Conservation (phyloP, 495 filamentous ascomycete species). For the Choiromyces venosus region DNA sequence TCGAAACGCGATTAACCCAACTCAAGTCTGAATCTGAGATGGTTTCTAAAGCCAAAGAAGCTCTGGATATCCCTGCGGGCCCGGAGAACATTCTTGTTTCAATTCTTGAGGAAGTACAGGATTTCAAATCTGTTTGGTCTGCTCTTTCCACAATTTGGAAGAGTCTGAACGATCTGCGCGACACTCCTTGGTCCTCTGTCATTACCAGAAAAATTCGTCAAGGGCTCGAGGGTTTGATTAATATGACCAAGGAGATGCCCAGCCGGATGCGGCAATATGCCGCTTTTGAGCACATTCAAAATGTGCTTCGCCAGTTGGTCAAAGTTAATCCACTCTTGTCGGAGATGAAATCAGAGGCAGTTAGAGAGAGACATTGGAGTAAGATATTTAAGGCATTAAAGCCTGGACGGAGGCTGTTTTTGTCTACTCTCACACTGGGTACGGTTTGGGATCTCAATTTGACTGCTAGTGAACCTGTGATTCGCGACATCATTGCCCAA, state of each 20-base stretch:
- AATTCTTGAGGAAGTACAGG: conserved; percentile 92
- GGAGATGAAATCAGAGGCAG: conserved; percentile 94
- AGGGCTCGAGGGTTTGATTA: conserved; percentile 82
- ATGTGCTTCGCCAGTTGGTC: conserved; percentile 74
- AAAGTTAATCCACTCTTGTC: conserved; percentile 82
- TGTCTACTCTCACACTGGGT: conserved; percentile 87
- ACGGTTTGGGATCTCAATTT: conserved; percentile 98
- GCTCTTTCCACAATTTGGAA: conserved; percentile 94
- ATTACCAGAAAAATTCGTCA: conserved; percentile 85
- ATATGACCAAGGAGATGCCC: conserved; percentile 99
- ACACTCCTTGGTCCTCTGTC: conserved; percentile 85
- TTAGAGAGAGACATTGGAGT: conserved; percentile 92
- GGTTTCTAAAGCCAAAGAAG: conserved; percentile 94
- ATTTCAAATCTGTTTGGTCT: conserved; percentile 98
- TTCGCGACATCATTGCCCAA: conserved; percentile 87
- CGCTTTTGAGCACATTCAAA: conserved; percentile 95
- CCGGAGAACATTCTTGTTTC: conserved; percentile 68
- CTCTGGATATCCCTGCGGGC: conserved; percentile 76
- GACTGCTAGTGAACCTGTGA: conserved; percentile 72
- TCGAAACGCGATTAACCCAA: conserved; percentile 72
- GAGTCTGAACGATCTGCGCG: conserved; percentile 86
- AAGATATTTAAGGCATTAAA: conserved; percentile 95
- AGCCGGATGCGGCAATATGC: conserved; percentile 98
- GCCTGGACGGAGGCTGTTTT: conserved; percentile 82
- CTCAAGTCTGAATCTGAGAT: conserved; percentile 83